These are phyloP conservation scores for Musa acuminata DNA, from an alignment of 176 grass and related monocot species.

Conservation along the genomic window DNA sequence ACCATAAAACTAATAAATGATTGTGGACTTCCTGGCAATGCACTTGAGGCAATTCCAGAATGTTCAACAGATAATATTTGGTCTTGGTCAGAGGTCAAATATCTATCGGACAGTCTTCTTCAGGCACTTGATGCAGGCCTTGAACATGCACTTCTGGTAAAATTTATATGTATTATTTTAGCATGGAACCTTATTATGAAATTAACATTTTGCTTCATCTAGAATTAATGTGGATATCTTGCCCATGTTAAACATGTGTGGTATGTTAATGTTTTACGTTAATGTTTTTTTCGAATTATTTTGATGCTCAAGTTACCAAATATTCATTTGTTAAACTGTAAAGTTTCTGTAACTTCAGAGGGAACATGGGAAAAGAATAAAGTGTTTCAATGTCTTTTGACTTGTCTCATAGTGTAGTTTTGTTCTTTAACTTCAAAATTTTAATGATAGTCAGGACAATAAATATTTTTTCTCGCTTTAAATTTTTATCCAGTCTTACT, in stretches of 20 bases:
- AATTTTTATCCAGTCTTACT: neutral
- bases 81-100: slow-evolving; percentile 93
- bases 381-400: too few species aligned
- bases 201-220: neutral
- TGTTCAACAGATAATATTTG: slow-evolving; percentile 61
- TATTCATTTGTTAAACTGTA: too few species aligned
- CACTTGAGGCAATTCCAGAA: slow-evolving; percentile 60
- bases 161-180: slow-evolving; percentile 7
- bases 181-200: slow-evolving; percentile 11
- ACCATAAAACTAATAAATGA: slow-evolving; percentile 59
- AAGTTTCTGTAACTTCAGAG: too few species aligned
- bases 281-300: too few species aligned
- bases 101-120: slow-evolving; percentile 74
- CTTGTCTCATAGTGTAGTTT: too few species aligned
- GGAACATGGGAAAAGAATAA: too few species aligned
- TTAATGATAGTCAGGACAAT: too few species aligned
- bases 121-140: slow-evolving; percentile 96
- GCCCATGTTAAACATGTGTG: neutral
- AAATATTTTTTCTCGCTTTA: too few species aligned
- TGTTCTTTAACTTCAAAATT: too few species aligned
- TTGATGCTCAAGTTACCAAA: too few species aligned
- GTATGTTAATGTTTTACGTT: too few species aligned
- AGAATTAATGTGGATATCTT: neutral
- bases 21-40: slow-evolving; percentile 60
- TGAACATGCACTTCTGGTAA: slow-evolving; percentile 87